Percentiles rank a stretch among this genome's conserved stretches.
Conservation (phyloP, 768 basidiomycete species). For the Podaxis rugospora region DNA sequence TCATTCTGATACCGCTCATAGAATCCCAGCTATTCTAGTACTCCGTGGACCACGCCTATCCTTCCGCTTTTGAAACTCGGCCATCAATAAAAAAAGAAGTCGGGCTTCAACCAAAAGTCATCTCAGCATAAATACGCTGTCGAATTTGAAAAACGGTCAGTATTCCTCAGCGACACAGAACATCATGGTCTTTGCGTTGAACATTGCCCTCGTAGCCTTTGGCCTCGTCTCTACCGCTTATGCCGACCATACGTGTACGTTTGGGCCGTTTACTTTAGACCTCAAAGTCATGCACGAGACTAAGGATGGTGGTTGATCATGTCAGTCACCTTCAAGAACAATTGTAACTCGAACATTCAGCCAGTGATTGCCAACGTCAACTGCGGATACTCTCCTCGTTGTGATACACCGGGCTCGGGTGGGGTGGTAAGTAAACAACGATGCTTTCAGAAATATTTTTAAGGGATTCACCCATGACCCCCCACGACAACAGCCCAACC, state of each 20-base stretch:
- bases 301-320: neutral
- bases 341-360: conserved; percentile 24
- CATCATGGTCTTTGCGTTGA: neutral
- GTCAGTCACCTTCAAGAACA: conserved; percentile 31
- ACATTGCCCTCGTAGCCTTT: neutral
- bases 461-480: neutral
- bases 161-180: neutral
- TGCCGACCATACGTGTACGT: conserved; percentile 20
- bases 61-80: neutral
- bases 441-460: neutral
- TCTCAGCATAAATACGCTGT: neutral
- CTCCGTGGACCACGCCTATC: neutral
- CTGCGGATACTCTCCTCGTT: conserved; percentile 38
- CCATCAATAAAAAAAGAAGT: neutral
- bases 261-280: neutral
- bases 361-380: conserved; percentile 34
- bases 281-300: neutral
- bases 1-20: neutral
- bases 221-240: conserved; percentile 7
- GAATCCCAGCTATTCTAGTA: neutral
- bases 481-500: conserved; percentile 19
- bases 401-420: conserved; percentile 29
- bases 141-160: neutral
- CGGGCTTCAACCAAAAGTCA: neutral
- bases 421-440: conserved; percentile 21